Percentiles rank a stretch among this genome's conserved stretches.
Evolutionary conservation across 139 green algal genomes (phyloP).

Genomic region (Closterium sp.): DNA sequence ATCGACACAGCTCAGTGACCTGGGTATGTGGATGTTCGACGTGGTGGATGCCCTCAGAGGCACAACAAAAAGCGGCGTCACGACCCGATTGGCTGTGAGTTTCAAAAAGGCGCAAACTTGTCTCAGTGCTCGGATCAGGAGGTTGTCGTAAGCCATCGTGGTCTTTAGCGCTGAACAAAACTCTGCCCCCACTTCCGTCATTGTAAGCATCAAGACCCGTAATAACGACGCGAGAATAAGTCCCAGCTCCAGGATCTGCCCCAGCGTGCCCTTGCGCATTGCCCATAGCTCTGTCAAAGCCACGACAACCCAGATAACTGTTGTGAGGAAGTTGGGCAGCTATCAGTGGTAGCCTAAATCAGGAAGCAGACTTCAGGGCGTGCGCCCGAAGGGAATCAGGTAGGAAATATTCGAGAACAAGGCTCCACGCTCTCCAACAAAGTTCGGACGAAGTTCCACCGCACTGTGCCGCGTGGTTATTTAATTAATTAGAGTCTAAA

Average conservation of each 20-base stretch:
- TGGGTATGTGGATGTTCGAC: neutral
- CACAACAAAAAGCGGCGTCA: neutral
- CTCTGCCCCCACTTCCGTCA: neutral
- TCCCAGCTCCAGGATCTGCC: neutral
- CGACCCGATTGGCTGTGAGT: neutral
- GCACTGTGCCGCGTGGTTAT: no score
- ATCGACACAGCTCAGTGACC: neutral
- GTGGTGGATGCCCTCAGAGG: neutral
- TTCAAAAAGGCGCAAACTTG: neutral
- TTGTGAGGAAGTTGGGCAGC: no score
- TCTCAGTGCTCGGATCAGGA: neutral
- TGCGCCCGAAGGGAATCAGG: no score
- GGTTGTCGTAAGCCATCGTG: neutral
- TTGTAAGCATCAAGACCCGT: neutral
- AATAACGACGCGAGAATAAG: neutral
- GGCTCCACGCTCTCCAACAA: no score
- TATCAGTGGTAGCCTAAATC: no score
- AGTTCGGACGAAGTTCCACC: no score
- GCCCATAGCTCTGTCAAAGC: neutral
- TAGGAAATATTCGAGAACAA: no score
- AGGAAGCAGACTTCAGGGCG: no score
- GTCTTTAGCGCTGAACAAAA: neutral
- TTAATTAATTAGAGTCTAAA: no score
- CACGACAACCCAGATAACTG: no score
- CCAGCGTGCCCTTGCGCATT: neutral